phyloP scores from a whole-genome alignment of 805 yeast species.

The Teunomyces barrocoloradensis region DNA sequence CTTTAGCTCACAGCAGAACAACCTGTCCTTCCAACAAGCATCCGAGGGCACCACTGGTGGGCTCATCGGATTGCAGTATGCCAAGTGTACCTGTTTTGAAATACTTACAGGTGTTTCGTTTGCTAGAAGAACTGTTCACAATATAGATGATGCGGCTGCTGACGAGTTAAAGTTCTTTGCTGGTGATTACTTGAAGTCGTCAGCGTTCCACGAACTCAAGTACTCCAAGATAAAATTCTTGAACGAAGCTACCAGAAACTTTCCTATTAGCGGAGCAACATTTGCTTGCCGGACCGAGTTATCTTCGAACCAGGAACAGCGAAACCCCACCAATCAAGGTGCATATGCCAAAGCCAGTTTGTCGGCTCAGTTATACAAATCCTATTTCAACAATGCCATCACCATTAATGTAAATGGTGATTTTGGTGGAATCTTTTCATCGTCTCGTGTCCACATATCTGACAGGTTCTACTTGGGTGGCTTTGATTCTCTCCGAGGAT shows the following conservation, averaged over 20 bases:
- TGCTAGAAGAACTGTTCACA: slow-evolving; percentile 53
- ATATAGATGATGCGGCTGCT: slow-evolving; percentile 51
- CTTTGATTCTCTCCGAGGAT: slow-evolving; percentile 67
- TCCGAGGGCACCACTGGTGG: slow-evolving; percentile 56
- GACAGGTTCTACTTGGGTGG: slow-evolving; percentile 89
- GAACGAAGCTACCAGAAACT: slow-evolving; percentile 24
- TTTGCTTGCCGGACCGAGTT: slow-evolving; percentile 64
- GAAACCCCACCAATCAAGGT: slow-evolving; percentile 15
- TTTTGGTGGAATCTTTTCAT: slow-evolving; percentile 54
- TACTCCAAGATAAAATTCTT: slow-evolving; percentile 22
- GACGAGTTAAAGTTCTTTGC: slow-evolving; percentile 34
- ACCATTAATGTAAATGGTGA: slow-evolving; percentile 50
- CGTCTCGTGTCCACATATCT: slow-evolving; percentile 45
- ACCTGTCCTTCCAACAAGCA: slow-evolving; percentile 50
- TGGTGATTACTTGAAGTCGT: slow-evolving; percentile 36
- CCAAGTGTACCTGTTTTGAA: slow-evolving; percentile 22
- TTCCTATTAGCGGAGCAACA: slow-evolving; percentile 49
- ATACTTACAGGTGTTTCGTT: slow-evolving; percentile 56
- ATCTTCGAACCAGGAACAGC: slow-evolving; percentile 30
- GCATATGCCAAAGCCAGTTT: slow-evolving; percentile 37
- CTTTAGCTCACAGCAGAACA: slow-evolving; percentile 38
- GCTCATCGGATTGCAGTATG: slow-evolving; percentile 47
- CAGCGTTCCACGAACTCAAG: slow-evolving; percentile 25
- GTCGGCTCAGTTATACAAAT: slow-evolving; percentile 31
- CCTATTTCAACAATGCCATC: slow-evolving; percentile 43